phyloP scores from a whole-genome alignment of 495 filamentous ascomycete genomes.

The Hypoxylon intermedium region DNA sequence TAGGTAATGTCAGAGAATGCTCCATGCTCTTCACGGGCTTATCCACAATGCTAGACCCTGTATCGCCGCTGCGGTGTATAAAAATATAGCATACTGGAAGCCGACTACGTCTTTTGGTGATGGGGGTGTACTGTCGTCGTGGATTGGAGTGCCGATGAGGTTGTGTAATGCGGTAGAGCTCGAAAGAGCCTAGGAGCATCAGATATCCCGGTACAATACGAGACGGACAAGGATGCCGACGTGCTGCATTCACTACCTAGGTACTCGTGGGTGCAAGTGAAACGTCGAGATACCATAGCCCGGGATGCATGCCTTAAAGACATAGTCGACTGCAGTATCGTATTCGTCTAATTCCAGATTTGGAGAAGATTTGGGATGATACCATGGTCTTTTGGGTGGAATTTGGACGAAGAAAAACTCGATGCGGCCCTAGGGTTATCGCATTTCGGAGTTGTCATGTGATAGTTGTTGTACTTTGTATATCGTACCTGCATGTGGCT shows the following conservation, averaged over 20 bases:
- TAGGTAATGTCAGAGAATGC: conserved; percentile 23
- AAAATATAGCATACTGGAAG: conserved; percentile 1
- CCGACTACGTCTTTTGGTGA: conserved; percentile 12
- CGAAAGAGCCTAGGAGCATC: conserved; percentile 6
- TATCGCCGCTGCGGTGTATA: conserved; percentile 3
- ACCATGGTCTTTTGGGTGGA: conserved; percentile 3
- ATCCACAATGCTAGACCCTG: conserved; percentile 34
- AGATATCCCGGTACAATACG: conserved; percentile 31
- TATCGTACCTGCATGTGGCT: too few species aligned
- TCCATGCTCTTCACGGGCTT: conserved; percentile 23
- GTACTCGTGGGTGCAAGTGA: conserved; percentile 27
- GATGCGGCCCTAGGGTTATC: not conserved
- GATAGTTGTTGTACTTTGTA: conserved; percentile 4
- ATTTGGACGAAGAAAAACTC: not conserved
- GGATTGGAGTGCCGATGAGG: conserved; percentile 2
- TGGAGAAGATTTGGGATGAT: conserved; percentile 2
- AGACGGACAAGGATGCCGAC: conserved; percentile 33
- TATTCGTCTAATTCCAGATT: not conserved
- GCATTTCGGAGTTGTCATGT: conserved; percentile 17
- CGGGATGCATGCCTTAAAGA: conserved; percentile 10
- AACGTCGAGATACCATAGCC: conserved; percentile 34
- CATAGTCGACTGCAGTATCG: conserved; percentile 2
- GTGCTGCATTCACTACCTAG: conserved; percentile 32
- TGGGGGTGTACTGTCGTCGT: conserved; percentile 6
- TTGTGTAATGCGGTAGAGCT: conserved; percentile 12